Base-by-base conservation (phyloP, 805 yeast genomes). In the Kluyveromyces nonfermentans region DNA sequence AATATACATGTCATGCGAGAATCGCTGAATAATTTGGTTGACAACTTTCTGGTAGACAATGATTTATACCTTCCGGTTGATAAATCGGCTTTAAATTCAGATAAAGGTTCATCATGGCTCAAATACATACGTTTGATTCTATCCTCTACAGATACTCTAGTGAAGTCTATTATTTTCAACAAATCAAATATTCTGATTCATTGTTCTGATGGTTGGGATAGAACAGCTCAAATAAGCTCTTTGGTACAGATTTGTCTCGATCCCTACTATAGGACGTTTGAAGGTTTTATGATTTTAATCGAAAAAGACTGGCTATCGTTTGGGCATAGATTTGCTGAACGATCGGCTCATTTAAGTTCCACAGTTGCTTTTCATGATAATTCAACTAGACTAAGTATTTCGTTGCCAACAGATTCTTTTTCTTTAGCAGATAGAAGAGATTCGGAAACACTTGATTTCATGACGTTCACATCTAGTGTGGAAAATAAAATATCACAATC, bases 151-250 rank as follows among this genome's bases (percentile, higher is more conserved):
- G 89, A 85, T 44, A 72, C 84, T 31, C 75, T 93, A 38, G 78
- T 83, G 20, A 82, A 86, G 56, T 83, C 90, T n/a, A 73, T 93
- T 18, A 85, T 85, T 43, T 76, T 82, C 53, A 86, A 87, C 61
- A 78, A 80, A 49, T 83, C 93, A 16, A 94, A 90, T 60, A 73
- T 90, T 4, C 59, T 93, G 8, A 74, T 93, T 6, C 98, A 93
- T 66, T 93, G 98, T 60, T 87, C 97, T 1, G 98, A 93, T 67
- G 98, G 98, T 1, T 93, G 98, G 98, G 98, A 93, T 59, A 70
- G 98, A 46, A 93, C 98, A 0, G 78, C 97, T 0, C 97, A 93
- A 59, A 76, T 89, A 1, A 74, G 88, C 5, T 82, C 96, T 2
- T 66, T 93, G 48, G 77, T 89, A 19, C 90, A 90, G 63, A 64